phyloP scores from a whole-genome alignment of 371 early-diverging fungal genomes.

The Batrachochytrium dendrobatidis region DNA sequence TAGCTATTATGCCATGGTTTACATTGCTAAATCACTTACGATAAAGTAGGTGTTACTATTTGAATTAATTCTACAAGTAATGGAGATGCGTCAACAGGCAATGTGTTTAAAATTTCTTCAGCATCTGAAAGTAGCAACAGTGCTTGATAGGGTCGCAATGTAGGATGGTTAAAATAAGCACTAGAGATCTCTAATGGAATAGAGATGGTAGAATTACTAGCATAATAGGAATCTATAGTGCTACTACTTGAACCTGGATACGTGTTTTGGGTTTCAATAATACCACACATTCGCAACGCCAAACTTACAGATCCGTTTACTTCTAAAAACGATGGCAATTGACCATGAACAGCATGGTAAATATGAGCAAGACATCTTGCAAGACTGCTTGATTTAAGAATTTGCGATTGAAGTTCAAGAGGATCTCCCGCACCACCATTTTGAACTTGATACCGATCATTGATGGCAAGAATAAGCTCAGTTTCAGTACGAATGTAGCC shows the following conservation, averaged over 20 bases:
- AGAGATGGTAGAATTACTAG: background rate
- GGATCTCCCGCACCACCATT: background rate
- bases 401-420: background rate
- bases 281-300: background rate
- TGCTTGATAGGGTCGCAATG: conserved; percentile 79
- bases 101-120: conserved; percentile 62
- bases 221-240: too few relatives aligned
- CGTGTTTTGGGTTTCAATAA: conserved; percentile 3
- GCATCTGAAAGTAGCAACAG: conserved; percentile 75
- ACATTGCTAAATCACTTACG: conserved; percentile 35
- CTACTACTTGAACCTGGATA: too few relatives aligned
- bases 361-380: background rate
- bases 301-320: conserved; percentile 9
- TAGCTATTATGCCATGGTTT: background rate
- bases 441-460: conserved; percentile 19
- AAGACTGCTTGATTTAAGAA: background rate
- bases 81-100: conserved; percentile 78
- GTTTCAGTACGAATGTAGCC: conserved; percentile 72
- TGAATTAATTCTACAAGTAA: conserved; percentile 77
- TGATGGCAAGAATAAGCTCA: conserved; percentile 56
- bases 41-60: conserved; percentile 78
- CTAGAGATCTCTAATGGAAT: background rate
- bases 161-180: too few relatives aligned
- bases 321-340: background rate
- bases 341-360: background rate